Base-by-base conservation (phyloP, 1,284 basidiomycete genomes). In the Puccinia coronata region DNA sequence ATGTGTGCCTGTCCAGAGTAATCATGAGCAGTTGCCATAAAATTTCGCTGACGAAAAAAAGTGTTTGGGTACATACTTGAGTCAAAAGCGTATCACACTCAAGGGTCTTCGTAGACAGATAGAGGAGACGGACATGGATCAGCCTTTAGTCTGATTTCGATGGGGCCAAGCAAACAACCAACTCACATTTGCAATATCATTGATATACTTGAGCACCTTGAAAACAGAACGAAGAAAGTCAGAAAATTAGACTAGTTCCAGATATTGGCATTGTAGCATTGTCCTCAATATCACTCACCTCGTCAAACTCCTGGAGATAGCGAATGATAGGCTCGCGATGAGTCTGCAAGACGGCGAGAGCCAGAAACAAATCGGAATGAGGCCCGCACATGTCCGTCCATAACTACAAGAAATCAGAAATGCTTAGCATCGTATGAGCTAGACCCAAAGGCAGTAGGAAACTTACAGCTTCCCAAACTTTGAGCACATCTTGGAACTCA, bases 281-380 rank as follows among this genome's bases (percentile, higher is more conserved):
- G 28, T 49, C 57, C 0, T 75, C 4, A 25, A 23, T 9, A 57
- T 3, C 25, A 51, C 83, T 41, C 20, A 83, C 83, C 81, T 87
- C 87, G 83, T 87, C 87, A 77, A 87, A 89, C 89, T 98, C 94
- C 49, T 93, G 91, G 4, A 99, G 90, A 86, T 99, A 98, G 18
- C 96, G 90, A 63, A 98, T 87, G 77, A 99, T 92, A 85, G 97
- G 92, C 84, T 97, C 95, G 51, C 96, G 89, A 87, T 99, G 95
- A 5, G 92, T 93, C 86, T 98, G 94, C 16, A 99, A 89, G 47
- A 99, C 90, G 0, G 95, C 95, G 31, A 99, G 89, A 0, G 96
- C 96, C 28, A 98, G 89, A 84, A 99, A 99, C 2, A 99, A 90
- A n/a, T 95, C 91, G 85, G 98, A 98, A 47, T 92, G 88, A 47